Percentiles rank a stretch among this genome's conserved stretches.
phyloP scores from a whole-genome alignment of 495 filamentous ascomycete genomes.

The Aspergillus homomorphus region DNA sequence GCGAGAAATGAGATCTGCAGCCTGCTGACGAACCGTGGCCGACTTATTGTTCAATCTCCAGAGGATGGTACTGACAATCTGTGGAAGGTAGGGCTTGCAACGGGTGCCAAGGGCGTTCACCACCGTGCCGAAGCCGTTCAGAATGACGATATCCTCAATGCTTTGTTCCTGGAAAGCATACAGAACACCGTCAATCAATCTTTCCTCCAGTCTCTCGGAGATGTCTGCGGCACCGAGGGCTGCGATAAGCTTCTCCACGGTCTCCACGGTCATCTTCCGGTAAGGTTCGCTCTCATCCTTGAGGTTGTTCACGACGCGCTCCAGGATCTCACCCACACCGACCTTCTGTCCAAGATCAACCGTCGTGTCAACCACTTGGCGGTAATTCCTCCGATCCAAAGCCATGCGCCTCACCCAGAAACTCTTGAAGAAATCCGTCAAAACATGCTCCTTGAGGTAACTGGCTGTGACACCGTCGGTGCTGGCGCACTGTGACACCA shows the following conservation, averaged over 20 bases:
- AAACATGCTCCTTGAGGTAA: slow-evolving; percentile 92
- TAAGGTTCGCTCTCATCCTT: slow-evolving; percentile 99
- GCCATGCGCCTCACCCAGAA: slow-evolving; percentile 99
- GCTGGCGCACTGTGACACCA: slow-evolving; percentile 93
- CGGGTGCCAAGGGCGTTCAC: slow-evolving; percentile 92
- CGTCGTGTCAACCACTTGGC: slow-evolving; percentile 96
- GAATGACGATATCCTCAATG: slow-evolving; percentile 91
- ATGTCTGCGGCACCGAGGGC: slow-evolving; percentile 92
- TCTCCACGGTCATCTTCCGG: slow-evolving; percentile 98
- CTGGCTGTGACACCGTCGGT: slow-evolving; percentile 92
- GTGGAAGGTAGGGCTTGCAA: slow-evolving; percentile 93
- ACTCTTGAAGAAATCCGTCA: slow-evolving; percentile 96
- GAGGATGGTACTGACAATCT: slow-evolving; percentile 95
- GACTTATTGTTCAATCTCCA: slow-evolving; percentile 98
- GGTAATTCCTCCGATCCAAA: slow-evolving; percentile 92
- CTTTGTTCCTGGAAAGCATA: slow-evolving; percentile 98
- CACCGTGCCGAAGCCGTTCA: slow-evolving; percentile 98
- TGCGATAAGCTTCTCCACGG: slow-evolving; percentile 91
- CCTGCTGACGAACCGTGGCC: slow-evolving; percentile 92
- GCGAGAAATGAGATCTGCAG: slow-evolving; percentile 92
- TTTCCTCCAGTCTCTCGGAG: slow-evolving; percentile 85
- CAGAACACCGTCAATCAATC: slow-evolving; percentile 93
- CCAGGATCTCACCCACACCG: slow-evolving; percentile 89
- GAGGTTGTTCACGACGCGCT: slow-evolving; percentile 87
- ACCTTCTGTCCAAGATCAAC: slow-evolving; percentile 98